A percentile compares a stretch with the other conserved stretches of the same genome.
Conservation (phyloP, 2,329 filamentous ascomycete species). For the Pseudogymnoascus sp. region DNA sequence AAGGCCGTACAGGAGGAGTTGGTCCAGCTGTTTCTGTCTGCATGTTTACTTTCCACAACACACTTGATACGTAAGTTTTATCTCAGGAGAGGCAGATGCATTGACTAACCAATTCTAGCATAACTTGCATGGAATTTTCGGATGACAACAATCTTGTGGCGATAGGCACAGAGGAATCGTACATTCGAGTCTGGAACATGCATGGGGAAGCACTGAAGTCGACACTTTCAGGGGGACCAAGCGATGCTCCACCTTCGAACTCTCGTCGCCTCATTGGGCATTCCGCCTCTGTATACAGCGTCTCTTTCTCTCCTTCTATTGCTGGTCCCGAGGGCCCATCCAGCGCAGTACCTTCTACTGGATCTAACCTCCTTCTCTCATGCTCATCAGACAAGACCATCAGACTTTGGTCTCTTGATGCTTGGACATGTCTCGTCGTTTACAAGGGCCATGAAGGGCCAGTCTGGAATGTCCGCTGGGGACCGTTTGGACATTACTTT, state of each 20-base stretch:
- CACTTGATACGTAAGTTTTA: conserved; percentile 67
- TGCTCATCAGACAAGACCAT: conserved; percentile 81
- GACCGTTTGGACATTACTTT: conserved; percentile 93
- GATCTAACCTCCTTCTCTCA: conserved; percentile 73
- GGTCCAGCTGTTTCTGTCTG: conserved; percentile 79
- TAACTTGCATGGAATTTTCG: conserved; percentile 93
- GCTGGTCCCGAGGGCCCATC: conserved; percentile 21
- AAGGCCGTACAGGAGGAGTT: conserved; percentile 72
- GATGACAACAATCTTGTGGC: conserved; percentile 83
- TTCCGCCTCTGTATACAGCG: conserved; percentile 77
- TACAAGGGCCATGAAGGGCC: conserved; percentile 91
- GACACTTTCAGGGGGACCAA: conserved; percentile 50
- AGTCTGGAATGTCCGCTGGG: conserved; percentile 81
- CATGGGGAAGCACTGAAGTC: conserved; percentile 75
- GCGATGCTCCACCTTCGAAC: conserved; percentile 57
- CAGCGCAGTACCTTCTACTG: conserved; percentile 35
- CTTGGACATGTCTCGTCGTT: conserved; percentile 84
- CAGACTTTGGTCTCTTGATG: conserved; percentile 85
- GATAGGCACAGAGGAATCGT: conserved; percentile 84
- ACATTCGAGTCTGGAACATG: conserved; percentile 88
- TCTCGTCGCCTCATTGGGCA: conserved; percentile 80
- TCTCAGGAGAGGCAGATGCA: neutral
- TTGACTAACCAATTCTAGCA: conserved; percentile 39
- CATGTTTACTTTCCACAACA: conserved; percentile 99
- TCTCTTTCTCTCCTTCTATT: conserved; percentile 64